Conservation (phyloP, 257 asterid species). For the Anisodus acutangulus region DNA sequence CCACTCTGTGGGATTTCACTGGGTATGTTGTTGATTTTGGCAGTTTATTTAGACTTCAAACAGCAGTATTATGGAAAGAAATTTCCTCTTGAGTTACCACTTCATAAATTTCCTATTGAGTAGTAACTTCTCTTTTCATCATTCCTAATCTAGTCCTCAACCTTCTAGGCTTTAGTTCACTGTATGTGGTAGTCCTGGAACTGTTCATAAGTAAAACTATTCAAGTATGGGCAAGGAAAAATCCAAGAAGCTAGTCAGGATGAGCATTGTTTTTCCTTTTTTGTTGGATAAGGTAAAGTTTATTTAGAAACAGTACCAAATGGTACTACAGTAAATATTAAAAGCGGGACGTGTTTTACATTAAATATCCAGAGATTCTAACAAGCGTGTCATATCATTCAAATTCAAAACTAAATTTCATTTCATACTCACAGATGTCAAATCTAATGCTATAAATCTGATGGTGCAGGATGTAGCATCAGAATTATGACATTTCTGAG, state of each 20-base stretch:
- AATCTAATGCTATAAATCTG: background rate
- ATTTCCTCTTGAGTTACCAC: slow-evolving; percentile 4
- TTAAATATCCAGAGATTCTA: background rate
- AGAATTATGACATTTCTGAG: no score
- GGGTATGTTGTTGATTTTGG: no score
- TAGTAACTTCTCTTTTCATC: background rate
- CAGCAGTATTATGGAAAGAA: background rate
- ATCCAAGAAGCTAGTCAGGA: background rate
- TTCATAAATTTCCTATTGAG: no score
- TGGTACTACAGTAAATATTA: background rate
- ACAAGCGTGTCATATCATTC: background rate
- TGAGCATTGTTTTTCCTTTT: background rate
- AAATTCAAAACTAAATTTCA: background rate
- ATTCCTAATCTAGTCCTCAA: slow-evolving; percentile 21
- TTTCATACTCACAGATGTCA: background rate
- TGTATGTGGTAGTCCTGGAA: background rate
- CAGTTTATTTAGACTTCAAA: slow-evolving; percentile 15
- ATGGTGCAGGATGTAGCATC: background rate
- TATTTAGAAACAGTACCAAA: slow-evolving; percentile 7
- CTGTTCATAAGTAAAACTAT: slow-evolving; percentile 1
- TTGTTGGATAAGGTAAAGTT: background rate
- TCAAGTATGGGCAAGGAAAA: background rate
- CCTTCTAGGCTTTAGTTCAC: slow-evolving; percentile 23
- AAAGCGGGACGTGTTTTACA: background rate
- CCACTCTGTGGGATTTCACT: no score